A percentile compares a stretch with the other conserved stretches of the same genome.
Conservation (phyloP, 179 eudicot genomes). For the Amaranthus tricolor region DNA sequence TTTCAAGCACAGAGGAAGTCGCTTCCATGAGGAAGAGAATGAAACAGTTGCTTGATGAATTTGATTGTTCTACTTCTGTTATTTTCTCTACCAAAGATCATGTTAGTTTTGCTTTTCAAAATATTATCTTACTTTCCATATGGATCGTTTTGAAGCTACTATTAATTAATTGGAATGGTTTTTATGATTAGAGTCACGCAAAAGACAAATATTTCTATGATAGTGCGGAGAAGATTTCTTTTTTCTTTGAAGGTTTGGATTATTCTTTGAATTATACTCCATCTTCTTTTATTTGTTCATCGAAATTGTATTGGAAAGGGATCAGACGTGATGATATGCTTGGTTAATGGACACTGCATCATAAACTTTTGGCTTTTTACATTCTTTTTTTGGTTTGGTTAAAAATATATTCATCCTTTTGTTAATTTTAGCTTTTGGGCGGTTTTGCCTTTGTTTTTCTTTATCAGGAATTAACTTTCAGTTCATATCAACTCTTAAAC, state of each 20-base stretch:
- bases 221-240: conserved; percentile 87
- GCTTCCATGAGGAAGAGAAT: conserved; percentile 61
- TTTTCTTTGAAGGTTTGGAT: conserved; percentile 88
- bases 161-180: not conserved
- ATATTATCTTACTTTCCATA: not conserved
- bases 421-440: too few relatives aligned
- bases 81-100: conserved; percentile 88
- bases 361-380: too few relatives aligned
- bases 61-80: conserved; percentile 59
- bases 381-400: too few relatives aligned
- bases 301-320: not conserved
- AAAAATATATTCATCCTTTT: too few relatives aligned
- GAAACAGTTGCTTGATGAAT: conserved; percentile 64
- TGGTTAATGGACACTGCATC: too few relatives aligned
- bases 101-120: conserved; percentile 27
- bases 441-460: too few relatives aligned
- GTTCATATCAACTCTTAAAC: too few relatives aligned
- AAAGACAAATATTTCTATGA: conserved; percentile 78
- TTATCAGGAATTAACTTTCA: too few relatives aligned
- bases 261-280: not conserved
- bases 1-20: conserved; percentile 57
- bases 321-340: too few relatives aligned
- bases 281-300: not conserved
- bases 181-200: conserved; percentile 47
- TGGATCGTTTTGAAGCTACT: not conserved